A percentile compares a stretch with the other conserved stretches of the same genome.
phyloP scores from a whole-genome alignment of 805 yeast species.

The Schizosaccharomyces lindneri region DNA sequence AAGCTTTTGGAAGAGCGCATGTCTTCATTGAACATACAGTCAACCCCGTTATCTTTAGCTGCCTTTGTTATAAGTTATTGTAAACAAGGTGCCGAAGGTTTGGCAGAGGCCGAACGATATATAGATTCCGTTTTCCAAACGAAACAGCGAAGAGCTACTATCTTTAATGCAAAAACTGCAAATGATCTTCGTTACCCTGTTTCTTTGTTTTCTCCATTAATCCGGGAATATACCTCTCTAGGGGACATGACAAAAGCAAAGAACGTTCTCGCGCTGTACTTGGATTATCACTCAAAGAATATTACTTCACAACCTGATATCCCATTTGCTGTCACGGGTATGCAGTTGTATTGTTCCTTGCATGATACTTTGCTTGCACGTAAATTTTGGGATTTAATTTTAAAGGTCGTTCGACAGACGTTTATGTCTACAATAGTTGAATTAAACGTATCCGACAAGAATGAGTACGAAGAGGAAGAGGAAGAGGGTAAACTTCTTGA shows the following conservation, averaged over 20 bases:
- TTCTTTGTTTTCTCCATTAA: background rate
- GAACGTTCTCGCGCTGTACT: background rate
- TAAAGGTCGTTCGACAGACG: background rate
- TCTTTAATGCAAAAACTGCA: background rate
- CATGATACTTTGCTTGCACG: background rate
- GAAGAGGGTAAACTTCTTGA: background rate
- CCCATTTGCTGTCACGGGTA: background rate
- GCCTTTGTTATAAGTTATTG: background rate
- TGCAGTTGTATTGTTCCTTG: background rate
- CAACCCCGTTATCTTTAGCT: background rate
- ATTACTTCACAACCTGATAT: background rate
- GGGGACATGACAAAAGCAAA: background rate
- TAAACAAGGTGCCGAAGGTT: background rate
- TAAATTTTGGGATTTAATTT: background rate
- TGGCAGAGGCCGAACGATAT: background rate
- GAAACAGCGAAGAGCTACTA: background rate
- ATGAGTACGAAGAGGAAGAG: background rate
- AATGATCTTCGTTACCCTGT: background rate
- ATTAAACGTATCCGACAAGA: background rate
- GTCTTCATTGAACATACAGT: background rate
- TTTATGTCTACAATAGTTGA: background rate
- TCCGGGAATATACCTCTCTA: background rate
- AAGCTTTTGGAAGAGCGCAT: conserved; percentile 9
- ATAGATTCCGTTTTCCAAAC: background rate
- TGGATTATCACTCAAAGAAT: background rate